Conservation (phyloP, 2,329 filamentous ascomycete genomes). For the Thelonectria rubi region DNA sequence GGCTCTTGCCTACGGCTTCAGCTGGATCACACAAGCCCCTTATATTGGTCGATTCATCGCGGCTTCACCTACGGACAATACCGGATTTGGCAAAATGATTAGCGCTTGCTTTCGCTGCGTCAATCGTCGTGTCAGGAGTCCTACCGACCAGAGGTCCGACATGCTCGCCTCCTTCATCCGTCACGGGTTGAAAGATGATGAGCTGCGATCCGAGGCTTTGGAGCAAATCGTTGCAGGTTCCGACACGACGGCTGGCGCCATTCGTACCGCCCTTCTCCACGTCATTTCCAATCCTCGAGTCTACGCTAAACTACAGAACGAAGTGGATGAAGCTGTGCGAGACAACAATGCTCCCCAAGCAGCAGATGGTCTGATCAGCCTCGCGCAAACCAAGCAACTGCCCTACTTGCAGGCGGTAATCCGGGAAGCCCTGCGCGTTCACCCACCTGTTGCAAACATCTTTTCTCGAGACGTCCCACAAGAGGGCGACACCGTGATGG, state of each 20-base stretch:
- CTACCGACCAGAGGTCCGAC: conserved; percentile 44
- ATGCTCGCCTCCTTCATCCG: conserved; percentile 55
- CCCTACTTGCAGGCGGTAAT: conserved; percentile 61
- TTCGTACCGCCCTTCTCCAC: conserved; percentile 60
- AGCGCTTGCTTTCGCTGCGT: conserved; percentile 41
- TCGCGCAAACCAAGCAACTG: conserved; percentile 49
- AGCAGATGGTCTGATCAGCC: conserved; percentile 34
- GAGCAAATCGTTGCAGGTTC: conserved; percentile 50
- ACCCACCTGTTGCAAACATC: conserved; percentile 53
- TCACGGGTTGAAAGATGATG: conserved; percentile 47
- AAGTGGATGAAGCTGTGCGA: conserved; percentile 59
- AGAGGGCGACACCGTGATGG: conserved; percentile 44
- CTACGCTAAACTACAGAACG: conserved; percentile 56
- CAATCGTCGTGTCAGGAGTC: conserved; percentile 38
- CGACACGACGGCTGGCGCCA: conserved; percentile 49
- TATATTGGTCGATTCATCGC: conserved; percentile 41
- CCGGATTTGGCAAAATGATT: conserved; percentile 49
- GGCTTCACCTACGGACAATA: conserved; percentile 42
- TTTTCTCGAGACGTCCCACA: conserved; percentile 46
- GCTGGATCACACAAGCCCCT: conserved; percentile 43
- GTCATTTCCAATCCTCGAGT: conserved; percentile 59
- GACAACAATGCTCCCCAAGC: conserved; percentile 36
- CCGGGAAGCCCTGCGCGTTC: conserved; percentile 58
- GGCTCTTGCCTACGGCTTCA: conserved; percentile 42
- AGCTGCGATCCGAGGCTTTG: conserved; percentile 45